Conservation (phyloP, 1,139 yeast genomes). For the Kodamaea arcana region DNA sequence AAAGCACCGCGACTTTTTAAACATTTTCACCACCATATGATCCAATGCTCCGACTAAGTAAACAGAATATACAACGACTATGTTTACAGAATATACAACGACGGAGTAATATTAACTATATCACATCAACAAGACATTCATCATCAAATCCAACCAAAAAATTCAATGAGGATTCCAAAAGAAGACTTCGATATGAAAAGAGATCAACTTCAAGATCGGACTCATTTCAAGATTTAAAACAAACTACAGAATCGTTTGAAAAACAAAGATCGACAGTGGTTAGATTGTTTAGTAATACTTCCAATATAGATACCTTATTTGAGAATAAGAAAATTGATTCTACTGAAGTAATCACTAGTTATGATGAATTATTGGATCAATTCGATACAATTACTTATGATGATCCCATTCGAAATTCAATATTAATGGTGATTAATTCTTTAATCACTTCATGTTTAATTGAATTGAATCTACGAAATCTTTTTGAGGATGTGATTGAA, state of each 20-base stretch:
- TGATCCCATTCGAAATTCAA: conserved; percentile 18
- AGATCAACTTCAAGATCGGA: conserved; percentile 5
- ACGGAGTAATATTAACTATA: too few relatives aligned
- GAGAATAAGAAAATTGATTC: conserved; percentile 1
- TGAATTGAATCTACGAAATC: conserved; percentile 22
- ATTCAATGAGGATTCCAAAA: not conserved
- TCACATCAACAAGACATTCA: too few relatives aligned
- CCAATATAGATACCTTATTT: conserved; percentile 16
- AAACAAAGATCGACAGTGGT: conserved; percentile 18
- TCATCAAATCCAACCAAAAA: too few relatives aligned
- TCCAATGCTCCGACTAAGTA: too few relatives aligned
- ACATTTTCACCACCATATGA: too few relatives aligned
- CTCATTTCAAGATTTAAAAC: conserved; percentile 9
- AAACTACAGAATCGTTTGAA: conserved; percentile 14
- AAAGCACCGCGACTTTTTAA: too few relatives aligned
- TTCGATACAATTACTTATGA: conserved; percentile 12
- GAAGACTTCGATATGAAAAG: conserved; percentile 8
- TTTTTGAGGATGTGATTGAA: conserved; percentile 13
- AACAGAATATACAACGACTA: too few relatives aligned
- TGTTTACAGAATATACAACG: too few relatives aligned
- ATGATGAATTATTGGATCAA: conserved; percentile 1
- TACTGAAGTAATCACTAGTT: not conserved
- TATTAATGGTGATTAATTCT: conserved; percentile 15
- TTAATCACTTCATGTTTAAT: conserved; percentile 21
- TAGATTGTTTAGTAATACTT: conserved; percentile 14